These are phyloP conservation scores for Abelmoschus esculentus DNA, from an alignment of 345 rosid genomes.

Conservation along the genomic window DNA sequence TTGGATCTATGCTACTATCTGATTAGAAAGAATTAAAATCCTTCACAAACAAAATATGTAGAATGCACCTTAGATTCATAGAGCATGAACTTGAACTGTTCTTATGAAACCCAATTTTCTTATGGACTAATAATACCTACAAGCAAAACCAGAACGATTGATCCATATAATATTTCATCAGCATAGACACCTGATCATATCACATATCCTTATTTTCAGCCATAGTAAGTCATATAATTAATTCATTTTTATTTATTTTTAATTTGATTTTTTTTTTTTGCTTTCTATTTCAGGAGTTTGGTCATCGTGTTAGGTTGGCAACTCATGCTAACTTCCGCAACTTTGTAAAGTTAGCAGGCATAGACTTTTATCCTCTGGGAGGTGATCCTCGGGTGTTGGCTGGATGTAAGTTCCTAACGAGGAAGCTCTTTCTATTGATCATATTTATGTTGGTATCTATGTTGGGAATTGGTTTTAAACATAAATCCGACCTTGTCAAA, in stretches of 20 bases:
- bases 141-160: neutral
- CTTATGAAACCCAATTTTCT: neutral
- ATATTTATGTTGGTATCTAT: neutral
- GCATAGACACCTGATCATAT: neutral
- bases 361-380: conserved; percentile 87
- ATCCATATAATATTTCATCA: neutral
- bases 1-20: conserved; percentile 1
- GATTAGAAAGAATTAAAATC: neutral
- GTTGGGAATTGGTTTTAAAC: neutral
- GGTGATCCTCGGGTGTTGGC: conserved; percentile 96
- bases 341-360: conserved; percentile 76
- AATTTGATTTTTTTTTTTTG: neutral
- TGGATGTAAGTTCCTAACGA: conserved; percentile 58
- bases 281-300: conserved; percentile 59
- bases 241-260: neutral
- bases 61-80: neutral
- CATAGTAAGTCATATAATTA: neutral
- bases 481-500: neutral
- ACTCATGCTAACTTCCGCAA: conserved; percentile 80
- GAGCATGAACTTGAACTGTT: neutral
- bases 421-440: conserved; percentile 8
- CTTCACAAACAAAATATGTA: neutral
- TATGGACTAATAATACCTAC: neutral
- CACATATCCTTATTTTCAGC: neutral
- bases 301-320: conserved; percentile 91